A percentile compares a stretch with the other conserved stretches of the same genome.
Evolutionary conservation across 768 basidiomycete genomes (phyloP).

Genomic region (Tremella mesenterica): DNA sequence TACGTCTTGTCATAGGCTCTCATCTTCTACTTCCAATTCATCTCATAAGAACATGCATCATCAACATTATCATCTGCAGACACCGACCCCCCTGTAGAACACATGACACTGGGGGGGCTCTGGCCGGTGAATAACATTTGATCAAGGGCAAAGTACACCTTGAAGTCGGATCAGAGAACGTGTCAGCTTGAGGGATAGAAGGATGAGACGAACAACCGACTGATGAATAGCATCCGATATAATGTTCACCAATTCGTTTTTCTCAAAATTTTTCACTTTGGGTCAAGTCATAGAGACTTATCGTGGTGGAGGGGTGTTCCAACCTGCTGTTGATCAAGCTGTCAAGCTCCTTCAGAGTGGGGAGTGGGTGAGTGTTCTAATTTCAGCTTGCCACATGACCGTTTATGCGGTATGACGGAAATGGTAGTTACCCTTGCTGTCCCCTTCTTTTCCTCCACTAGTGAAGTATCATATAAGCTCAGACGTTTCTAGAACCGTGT

Average conservation of each 20-base stretch:
- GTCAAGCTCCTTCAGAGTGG: conserved; percentile 71
- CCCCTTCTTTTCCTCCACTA: neutral
- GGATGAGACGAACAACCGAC: neutral
- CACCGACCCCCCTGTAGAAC: neutral
- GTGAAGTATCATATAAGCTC: too few species aligned
- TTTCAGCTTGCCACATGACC: too few species aligned
- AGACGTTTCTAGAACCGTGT: too few species aligned
- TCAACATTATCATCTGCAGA: neutral
- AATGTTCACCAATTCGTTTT: conserved; percentile 89
- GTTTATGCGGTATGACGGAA: too few species aligned
- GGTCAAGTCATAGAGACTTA: conserved; percentile 91
- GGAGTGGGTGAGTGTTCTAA: conserved; percentile 74
- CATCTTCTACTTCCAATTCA: neutral
- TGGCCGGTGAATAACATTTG: neutral
- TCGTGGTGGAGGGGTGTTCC: conserved; percentile 80
- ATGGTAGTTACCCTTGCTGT: too few species aligned
- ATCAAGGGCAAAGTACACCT: neutral
- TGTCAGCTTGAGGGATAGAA: neutral
- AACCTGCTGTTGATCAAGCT: conserved; percentile 74
- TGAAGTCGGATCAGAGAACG: neutral
- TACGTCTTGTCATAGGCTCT: neutral
- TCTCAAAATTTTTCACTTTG: conserved; percentile 72
- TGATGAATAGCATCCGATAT: conserved; percentile 52
- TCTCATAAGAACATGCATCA: neutral
- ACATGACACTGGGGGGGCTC: too few species aligned